Percentiles rank a stretch among this genome's conserved stretches.
Evolutionary conservation across 2,329 filamentous ascomycete genomes (phyloP).

Genomic region (Colletotrichum brevisporum): DNA sequence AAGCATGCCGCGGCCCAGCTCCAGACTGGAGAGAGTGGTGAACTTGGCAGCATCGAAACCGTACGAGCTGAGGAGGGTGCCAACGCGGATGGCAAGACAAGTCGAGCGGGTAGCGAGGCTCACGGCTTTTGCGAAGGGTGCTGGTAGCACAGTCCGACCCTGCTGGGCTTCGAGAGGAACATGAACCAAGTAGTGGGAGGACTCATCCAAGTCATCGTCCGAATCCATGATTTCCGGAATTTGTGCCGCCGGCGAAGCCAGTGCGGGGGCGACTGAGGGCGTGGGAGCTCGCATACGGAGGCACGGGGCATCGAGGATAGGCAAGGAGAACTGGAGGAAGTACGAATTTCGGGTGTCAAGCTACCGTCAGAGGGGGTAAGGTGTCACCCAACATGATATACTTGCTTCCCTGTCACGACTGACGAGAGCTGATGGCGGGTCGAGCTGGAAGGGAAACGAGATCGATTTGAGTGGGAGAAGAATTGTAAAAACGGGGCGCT

Average conservation of each 20-base stretch:
- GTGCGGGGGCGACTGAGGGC: conserved; percentile 9
- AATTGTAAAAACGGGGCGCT: conserved; percentile 2
- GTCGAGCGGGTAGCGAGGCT: conserved; percentile 74
- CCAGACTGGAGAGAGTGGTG: conserved; percentile 70
- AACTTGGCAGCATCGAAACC: conserved; percentile 67
- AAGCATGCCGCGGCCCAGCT: conserved; percentile 68
- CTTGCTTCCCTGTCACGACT: conserved; percentile 5
- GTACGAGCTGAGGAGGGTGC: conserved; percentile 66
- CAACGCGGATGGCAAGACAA: conserved; percentile 68
- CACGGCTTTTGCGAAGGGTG: conserved; percentile 69
- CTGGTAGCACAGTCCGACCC: conserved; percentile 68
- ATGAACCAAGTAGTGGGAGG: conserved; percentile 33
- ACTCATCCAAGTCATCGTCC: conserved; percentile 36
- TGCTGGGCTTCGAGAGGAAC: conserved; percentile 40
- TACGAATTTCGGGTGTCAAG: conserved; percentile 17
- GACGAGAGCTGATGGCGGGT: background rate
- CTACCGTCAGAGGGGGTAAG: background rate
- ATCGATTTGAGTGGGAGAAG: background rate
- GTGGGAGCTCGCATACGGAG: conserved; percentile 32
- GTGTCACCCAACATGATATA: conserved; percentile 22
- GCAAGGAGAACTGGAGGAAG: background rate
- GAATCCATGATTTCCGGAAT: conserved; percentile 34
- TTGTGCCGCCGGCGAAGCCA: conserved; percentile 14
- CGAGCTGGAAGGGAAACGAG: background rate
- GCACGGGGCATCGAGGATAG: conserved; percentile 28